A percentile compares a stretch with the other conserved stretches of the same genome.
Conservation (phyloP, 208 protist genomes). For the Trypanosomatidae sp. region DNA sequence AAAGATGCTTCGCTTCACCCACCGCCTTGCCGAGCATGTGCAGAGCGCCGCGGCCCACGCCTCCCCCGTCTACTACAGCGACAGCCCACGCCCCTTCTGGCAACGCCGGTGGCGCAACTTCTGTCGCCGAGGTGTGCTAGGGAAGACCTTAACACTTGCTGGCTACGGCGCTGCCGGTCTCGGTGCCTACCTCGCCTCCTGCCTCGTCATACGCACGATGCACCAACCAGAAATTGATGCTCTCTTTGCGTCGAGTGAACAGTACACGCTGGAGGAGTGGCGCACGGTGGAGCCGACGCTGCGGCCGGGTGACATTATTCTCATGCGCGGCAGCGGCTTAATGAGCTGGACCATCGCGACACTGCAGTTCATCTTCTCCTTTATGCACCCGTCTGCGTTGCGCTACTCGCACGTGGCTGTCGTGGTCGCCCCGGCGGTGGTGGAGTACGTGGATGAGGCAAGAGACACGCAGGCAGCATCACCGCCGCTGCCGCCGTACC, state of each 20-base stretch:
- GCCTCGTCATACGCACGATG: constrained; percentile 30
- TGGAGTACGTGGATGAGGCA: constrained; percentile 27
- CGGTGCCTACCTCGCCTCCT: constrained; percentile 38
- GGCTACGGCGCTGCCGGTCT: constrained; percentile 11
- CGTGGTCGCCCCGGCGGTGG: constrained; percentile 63
- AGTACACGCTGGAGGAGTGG: constrained; percentile 69
- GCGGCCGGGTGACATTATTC: constrained; percentile 65
- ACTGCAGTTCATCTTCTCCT: constrained; percentile 47
- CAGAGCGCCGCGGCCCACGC: constrained; percentile 6
- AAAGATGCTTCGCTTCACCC: constrained; percentile 4
- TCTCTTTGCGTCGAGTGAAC: constrained; percentile 39
- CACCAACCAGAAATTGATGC: constrained; percentile 32
- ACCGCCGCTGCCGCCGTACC: constrained; percentile 3
- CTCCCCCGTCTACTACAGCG: constrained; percentile 5
- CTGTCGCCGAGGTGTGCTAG: background rate
- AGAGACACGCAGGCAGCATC: background rate
- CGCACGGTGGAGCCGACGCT: constrained; percentile 67
- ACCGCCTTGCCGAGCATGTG: constrained; percentile 14
- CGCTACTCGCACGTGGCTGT: constrained; percentile 85
- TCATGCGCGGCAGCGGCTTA: constrained; percentile 60
- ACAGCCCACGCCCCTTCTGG: constrained; percentile 5
- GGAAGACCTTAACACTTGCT: constrained; percentile 25
- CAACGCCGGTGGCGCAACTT: constrained; percentile 25
- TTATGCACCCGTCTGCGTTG: constrained; percentile 43
- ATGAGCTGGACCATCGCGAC: constrained; percentile 60